These are phyloP conservation scores for Entophlyctis luteolus DNA, from an alignment of 192 early-diverging fungal genomes.

Conservation along the genomic window DNA sequence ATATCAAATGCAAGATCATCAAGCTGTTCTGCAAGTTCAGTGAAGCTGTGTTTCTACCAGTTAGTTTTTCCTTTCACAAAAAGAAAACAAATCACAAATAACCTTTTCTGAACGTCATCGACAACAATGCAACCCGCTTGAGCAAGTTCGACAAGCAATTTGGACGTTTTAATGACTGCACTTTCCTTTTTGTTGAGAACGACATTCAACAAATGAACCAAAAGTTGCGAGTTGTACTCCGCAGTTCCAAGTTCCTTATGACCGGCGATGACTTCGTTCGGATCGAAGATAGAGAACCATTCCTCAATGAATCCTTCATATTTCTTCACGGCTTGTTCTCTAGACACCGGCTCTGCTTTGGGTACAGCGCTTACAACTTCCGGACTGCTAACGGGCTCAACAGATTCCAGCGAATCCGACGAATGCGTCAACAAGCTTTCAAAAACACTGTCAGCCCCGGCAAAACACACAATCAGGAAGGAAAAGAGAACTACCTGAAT, in stretches of 20 bases:
- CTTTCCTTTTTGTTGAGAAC: slow-evolving; percentile 28
- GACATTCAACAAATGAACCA: slow-evolving; percentile 51
- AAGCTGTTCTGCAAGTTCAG: slow-evolving; percentile 55
- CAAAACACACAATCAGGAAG: too few relatives aligned
- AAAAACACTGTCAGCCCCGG: too few relatives aligned
- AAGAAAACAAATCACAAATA: too few relatives aligned
- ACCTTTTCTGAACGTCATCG: slow-evolving; percentile 43
- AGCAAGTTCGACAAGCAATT: slow-evolving; percentile 34
- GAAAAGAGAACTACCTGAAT: too few relatives aligned
- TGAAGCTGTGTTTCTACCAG: too few relatives aligned
- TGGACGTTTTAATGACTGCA: slow-evolving; percentile 27
- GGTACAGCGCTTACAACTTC: too few relatives aligned
- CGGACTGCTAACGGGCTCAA: too few relatives aligned
- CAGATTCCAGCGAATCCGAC: too few relatives aligned
- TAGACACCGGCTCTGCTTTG: too few relatives aligned
- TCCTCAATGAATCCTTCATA: slow-evolving; percentile 59
- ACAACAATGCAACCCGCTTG: slow-evolving; percentile 40
- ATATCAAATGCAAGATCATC: slow-evolving; percentile 73
- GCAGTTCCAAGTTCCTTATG: slow-evolving; percentile 67
- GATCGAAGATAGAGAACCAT: slow-evolving; percentile 55
- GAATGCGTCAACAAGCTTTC: not conserved
- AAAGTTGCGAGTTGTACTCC: slow-evolving; percentile 51
- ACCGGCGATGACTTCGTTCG: slow-evolving; percentile 60
- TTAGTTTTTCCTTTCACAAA: too few relatives aligned
- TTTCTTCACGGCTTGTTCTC: slow-evolving; percentile 45